phyloP scores from a whole-genome alignment of 139 green algal species.

The Haematococcus lacustris region DNA sequence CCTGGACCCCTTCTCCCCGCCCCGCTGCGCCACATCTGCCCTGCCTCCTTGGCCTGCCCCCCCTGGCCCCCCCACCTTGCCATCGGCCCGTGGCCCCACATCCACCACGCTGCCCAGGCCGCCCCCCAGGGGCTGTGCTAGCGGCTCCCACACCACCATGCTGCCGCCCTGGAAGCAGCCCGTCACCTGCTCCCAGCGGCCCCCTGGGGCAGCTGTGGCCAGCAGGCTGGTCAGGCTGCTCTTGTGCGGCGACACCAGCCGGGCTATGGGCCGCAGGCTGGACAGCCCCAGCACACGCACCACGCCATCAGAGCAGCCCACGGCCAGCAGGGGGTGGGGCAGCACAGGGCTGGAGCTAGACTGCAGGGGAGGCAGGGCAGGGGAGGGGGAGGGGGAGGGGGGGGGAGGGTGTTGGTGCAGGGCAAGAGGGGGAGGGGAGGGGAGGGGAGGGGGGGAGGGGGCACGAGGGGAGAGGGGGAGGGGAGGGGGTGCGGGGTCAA shows the following conservation, averaged over 20 bases:
- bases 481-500: too few relatives aligned
- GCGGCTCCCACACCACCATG: slow-evolving; percentile 27
- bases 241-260: slow-evolving; percentile 34
- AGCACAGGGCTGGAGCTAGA: slow-evolving; percentile 10
- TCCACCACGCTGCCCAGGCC: too few relatives aligned
- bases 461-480: too few relatives aligned
- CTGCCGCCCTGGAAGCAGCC: slow-evolving; percentile 15
- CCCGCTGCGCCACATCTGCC: too few relatives aligned
- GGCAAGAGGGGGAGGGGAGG: too few relatives aligned
- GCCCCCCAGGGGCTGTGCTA: not conserved
- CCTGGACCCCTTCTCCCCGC: too few relatives aligned
- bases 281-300: slow-evolving; percentile 26
- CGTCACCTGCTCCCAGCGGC: slow-evolving; percentile 1
- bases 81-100: too few relatives aligned
- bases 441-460: too few relatives aligned
- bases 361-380: not conserved
- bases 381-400: too few relatives aligned
- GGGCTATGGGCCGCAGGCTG: slow-evolving; percentile 17
- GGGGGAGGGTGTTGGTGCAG: too few relatives aligned
- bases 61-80: too few relatives aligned
- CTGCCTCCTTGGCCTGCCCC: too few relatives aligned
- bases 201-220: slow-evolving; percentile 1
- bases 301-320: slow-evolving; percentile 44
- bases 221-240: slow-evolving; percentile 18
- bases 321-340: slow-evolving; percentile 32